A percentile compares a stretch with the other conserved stretches of the same genome.
Conservation (phyloP, 192 early-diverging fungal genomes). For the Coemansia sp. region DNA sequence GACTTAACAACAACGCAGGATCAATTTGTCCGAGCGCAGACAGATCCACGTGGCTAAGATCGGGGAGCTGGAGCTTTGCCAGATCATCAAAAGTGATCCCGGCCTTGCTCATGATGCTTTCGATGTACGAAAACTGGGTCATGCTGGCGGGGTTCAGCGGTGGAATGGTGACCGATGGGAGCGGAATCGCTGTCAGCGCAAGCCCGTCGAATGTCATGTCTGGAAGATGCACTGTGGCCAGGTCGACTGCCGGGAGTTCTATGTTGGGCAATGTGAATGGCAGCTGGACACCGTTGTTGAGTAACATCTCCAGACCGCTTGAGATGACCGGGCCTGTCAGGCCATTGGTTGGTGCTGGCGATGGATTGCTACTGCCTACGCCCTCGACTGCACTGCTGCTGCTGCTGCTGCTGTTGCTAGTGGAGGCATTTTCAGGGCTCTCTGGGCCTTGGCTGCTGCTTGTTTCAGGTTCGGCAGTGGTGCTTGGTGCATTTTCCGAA, state of each 20-base stretch:
- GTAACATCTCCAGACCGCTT: slow-evolving; percentile 42
- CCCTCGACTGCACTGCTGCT: not conserved
- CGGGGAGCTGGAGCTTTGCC: slow-evolving; percentile 43
- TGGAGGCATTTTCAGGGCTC: not conserved
- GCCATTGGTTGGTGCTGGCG: slow-evolving; percentile 9
- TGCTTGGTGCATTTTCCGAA: not conserved
- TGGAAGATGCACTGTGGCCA: slow-evolving; percentile 45
- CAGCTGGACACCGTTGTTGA: slow-evolving; percentile 41
- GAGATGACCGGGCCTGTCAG: slow-evolving; percentile 44
- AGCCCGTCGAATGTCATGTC: slow-evolving; percentile 51
- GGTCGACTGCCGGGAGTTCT: slow-evolving; percentile 32
- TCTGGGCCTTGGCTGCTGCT: too few species aligned
- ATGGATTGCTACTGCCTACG: not conserved
- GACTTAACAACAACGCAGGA: slow-evolving; percentile 20
- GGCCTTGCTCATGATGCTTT: slow-evolving; percentile 39
- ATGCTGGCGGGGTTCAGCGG: slow-evolving; percentile 46
- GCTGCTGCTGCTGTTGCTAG: not conserved
- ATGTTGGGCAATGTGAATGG: slow-evolving; percentile 45
- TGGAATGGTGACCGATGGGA: slow-evolving; percentile 43
- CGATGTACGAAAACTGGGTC: slow-evolving; percentile 42
- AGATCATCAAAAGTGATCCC: slow-evolving; percentile 45
- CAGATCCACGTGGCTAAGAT: slow-evolving; percentile 35
- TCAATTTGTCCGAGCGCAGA: slow-evolving; percentile 21
- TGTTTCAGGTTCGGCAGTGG: not conserved
- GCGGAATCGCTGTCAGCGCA: slow-evolving; percentile 31